Conservation (phyloP, 1,139 yeast genomes). For the Candida dubliniensis region DNA sequence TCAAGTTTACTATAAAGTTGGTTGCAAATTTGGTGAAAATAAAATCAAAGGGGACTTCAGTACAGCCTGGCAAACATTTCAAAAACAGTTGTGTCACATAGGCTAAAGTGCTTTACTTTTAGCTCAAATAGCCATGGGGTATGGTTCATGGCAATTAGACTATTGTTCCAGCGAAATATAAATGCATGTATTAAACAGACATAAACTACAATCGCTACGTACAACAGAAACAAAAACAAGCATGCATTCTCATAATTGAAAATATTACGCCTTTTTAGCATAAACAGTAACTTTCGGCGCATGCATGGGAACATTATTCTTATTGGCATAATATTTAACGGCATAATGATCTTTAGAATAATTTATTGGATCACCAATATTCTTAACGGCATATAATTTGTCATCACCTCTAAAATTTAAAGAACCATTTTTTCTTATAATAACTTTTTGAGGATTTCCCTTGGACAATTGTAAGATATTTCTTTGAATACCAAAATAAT, state of each 20-base stretch:
- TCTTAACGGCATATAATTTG: conserved; percentile 38
- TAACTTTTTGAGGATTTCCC: conserved; percentile 13
- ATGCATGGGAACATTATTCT: conserved; percentile 15
- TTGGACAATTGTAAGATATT: conserved; percentile 14
- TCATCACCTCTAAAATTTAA: conserved; percentile 29
- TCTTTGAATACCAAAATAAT: conserved; percentile 2
- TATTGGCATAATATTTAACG: conserved; percentile 16
- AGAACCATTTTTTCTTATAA: conserved; percentile 20
- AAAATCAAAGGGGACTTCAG: too few species aligned
- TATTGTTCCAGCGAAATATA: too few species aligned
- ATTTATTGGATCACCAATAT: conserved; percentile 41
- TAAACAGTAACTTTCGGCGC: conserved; percentile 11
- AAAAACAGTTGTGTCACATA: too few species aligned
- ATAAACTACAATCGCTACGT: too few species aligned
- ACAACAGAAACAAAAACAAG: too few species aligned
- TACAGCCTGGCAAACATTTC: too few species aligned
- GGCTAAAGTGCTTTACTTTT: too few species aligned
- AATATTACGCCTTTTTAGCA: conserved; percentile 1
- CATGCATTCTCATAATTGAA: background rate
- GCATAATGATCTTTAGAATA: conserved; percentile 30
- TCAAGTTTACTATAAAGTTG: too few species aligned
- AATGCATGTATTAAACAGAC: too few species aligned
- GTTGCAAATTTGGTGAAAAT: too few species aligned
- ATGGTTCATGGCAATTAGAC: too few species aligned
- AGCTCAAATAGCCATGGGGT: too few species aligned